phyloP scores from a whole-genome alignment of 2,329 filamentous ascomycete genomes.

The Pseudogymnoascus sp. region DNA sequence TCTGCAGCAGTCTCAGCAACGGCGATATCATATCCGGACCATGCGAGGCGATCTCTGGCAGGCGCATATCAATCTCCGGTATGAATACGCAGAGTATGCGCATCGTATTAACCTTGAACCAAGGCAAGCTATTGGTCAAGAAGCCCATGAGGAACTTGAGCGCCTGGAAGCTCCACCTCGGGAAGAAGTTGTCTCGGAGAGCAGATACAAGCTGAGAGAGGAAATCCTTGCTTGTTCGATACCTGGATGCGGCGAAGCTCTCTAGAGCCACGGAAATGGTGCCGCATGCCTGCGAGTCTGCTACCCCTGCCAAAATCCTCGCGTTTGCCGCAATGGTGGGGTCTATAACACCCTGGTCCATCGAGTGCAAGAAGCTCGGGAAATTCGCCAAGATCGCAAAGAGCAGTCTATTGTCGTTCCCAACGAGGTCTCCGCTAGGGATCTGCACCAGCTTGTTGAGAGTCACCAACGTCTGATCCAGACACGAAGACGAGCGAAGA shows the following conservation, averaged over 20 bases:
- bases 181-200: slow-evolving; percentile 71
- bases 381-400: slow-evolving; percentile 89
- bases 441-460: slow-evolving; percentile 73
- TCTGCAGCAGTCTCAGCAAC: slow-evolving; percentile 79
- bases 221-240: slow-evolving; percentile 66
- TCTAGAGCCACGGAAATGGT: slow-evolving; percentile 63
- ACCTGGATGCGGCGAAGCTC: slow-evolving; percentile 60
- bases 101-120: slow-evolving; percentile 93
- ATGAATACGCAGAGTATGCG: slow-evolving; percentile 78
- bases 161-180: slow-evolving; percentile 73
- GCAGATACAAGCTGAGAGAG: slow-evolving; percentile 66
- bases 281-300: slow-evolving; percentile 62
- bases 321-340: slow-evolving; percentile 55
- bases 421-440: slow-evolving; percentile 73
- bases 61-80: slow-evolving; percentile 86
- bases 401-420: slow-evolving; percentile 72
- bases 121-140: slow-evolving; percentile 78
- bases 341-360: slow-evolving; percentile 58
- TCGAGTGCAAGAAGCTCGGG: slow-evolving; percentile 71
- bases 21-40: slow-evolving; percentile 94
- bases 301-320: slow-evolving; percentile 61
- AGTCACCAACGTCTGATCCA: slow-evolving; percentile 68
- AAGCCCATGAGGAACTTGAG: slow-evolving; percentile 86
- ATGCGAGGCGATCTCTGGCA: slow-evolving; percentile 80
- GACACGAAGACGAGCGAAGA: slow-evolving; percentile 74